Percentiles rank a stretch among this genome's conserved stretches.
Evolutionary conservation across 345 rosid genomes (phyloP).

Genomic region (Jatropha curcas): DNA sequence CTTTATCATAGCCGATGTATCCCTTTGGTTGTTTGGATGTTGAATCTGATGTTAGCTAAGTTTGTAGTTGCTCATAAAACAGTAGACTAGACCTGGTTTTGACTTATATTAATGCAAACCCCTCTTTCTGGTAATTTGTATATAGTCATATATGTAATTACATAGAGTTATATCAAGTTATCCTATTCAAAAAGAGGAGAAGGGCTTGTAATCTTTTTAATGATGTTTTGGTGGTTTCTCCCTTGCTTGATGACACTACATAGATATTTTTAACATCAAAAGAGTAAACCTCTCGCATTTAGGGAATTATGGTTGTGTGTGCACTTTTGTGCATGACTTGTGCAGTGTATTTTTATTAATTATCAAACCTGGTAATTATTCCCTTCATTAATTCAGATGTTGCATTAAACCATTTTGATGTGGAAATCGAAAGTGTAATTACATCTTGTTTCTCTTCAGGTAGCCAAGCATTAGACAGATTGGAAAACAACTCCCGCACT

Average conservation of each 20-base stretch:
- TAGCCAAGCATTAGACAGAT: slow-evolving; percentile 56
- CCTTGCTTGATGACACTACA: background rate
- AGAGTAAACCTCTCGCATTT: too few relatives aligned
- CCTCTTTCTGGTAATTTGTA: background rate
- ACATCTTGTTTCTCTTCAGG: slow-evolving; percentile 44
- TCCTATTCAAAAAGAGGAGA: background rate
- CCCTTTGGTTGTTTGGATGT: background rate
- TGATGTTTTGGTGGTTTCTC: background rate
- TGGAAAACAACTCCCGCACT: slow-evolving; percentile 79
- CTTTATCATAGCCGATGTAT: background rate
- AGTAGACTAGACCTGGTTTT: background rate
- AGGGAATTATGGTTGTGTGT: too few relatives aligned
- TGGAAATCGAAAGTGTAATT: background rate
- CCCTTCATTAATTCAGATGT: background rate
- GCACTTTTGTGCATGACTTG: background rate
- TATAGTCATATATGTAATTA: background rate
- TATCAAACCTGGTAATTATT: background rate
- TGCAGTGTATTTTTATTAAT: background rate
- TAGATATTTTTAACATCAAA: too few relatives aligned
- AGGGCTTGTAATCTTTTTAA: background rate
- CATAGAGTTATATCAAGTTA: background rate
- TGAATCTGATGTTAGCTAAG: background rate
- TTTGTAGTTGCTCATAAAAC: background rate
- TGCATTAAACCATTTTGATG: background rate
- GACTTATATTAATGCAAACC: background rate